A percentile compares a stretch with the other conserved stretches of the same genome.
Evolutionary conservation across 495 filamentous ascomycete genomes (phyloP).

Genomic region (Clavariopsis aquatica): DNA sequence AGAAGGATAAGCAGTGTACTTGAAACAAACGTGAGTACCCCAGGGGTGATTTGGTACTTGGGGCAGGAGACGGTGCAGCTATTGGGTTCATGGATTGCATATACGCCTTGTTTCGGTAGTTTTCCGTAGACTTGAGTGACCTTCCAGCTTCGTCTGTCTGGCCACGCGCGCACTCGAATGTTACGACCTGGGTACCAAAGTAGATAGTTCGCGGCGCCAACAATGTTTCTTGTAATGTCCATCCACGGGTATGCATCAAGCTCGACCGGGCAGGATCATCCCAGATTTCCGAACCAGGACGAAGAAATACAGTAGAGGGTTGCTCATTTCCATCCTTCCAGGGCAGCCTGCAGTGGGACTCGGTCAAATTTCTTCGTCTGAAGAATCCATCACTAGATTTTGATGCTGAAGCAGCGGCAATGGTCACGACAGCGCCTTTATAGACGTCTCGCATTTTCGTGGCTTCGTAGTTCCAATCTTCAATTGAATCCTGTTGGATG

Average conservation of each 20-base stretch:
- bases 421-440: no score
- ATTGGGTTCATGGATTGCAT: background rate
- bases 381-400: no score
- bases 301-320: background rate
- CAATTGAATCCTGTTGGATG: background rate
- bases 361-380: background rate
- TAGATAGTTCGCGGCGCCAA: no score
- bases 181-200: background rate
- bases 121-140: conserved; percentile 3
- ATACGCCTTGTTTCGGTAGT: conserved; percentile 3
- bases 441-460: no score
- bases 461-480: no score
- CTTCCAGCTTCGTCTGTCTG: conserved; percentile 3
- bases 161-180: conserved; percentile 1
- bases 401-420: no score
- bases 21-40: no score
- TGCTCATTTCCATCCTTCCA: background rate
- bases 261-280: background rate
- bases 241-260: background rate
- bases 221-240: no score
- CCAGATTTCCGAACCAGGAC: conserved; percentile 1
- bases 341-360: background rate
- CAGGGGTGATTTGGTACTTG: no score
- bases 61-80: no score
- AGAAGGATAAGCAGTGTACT: no score